Evolutionary conservation across 169 alveolate species (phyloP).

Genomic region (Cryptosporidium felis): DNA sequence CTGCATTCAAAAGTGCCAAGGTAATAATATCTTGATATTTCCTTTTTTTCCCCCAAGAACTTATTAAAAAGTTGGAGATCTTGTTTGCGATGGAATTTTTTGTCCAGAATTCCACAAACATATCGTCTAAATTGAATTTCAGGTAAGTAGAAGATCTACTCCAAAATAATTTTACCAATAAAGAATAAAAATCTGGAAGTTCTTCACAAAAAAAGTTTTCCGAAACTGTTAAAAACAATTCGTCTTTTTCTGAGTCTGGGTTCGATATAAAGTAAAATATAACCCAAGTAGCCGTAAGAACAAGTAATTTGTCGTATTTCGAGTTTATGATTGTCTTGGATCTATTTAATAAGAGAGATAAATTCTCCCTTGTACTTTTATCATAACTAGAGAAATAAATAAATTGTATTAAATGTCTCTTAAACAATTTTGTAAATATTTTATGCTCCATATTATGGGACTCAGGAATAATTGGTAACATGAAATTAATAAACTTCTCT

Average conservation of each 20-base stretch:
- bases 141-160: background rate
- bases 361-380: background rate
- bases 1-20: slow-evolving; percentile 19
- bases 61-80: background rate
- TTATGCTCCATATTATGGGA: no score
- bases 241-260: background rate
- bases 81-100: background rate
- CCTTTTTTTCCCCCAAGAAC: background rate
- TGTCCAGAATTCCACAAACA: background rate
- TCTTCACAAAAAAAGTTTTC: no score
- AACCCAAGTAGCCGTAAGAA: slow-evolving; percentile 1
- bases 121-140: background rate
- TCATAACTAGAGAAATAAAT: no score
- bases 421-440: background rate
- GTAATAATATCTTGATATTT: slow-evolving; percentile 13
- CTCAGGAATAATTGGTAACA: background rate
- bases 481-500: background rate
- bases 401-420: slow-evolving; percentile 15
- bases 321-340: background rate
- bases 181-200: background rate
- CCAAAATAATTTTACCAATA: slow-evolving; percentile 36
- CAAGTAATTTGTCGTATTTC: background rate
- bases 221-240: background rate
- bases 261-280: background rate
- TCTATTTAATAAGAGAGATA: background rate